Base-by-base conservation (phyloP, 208 protist species). In the Lotmaria passim region DNA sequence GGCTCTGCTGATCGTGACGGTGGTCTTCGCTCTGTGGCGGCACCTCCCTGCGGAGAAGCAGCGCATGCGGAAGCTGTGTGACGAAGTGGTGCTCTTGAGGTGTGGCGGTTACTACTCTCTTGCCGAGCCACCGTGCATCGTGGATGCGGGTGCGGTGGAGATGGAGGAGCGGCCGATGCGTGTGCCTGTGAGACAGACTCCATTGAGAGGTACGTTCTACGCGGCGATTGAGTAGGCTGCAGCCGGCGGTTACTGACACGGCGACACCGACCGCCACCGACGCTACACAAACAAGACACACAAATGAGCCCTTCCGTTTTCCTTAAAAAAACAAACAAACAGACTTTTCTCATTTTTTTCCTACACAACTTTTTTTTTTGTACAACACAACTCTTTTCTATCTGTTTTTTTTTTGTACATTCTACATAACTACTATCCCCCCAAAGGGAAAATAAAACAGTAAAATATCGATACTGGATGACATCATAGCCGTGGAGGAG, bases 91-190 rank as follows among this genome's bases (percentile, higher is more conserved):
- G 19, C 26, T 50, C 36, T 55, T 65, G 21, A 61, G 70, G 2
- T 60, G 70, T 28, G 70, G 70, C 5, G 70, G 70, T 1, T 70
- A 59, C 30, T 76, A 60, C 36, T 1, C 19, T 15, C 70, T 76
- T 11, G 70, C 43, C 11, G 51, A 53, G 23, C 46, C 44, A n/a
- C n/a, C 11, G 14, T 15, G 1, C 7, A 15, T 34, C 7, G 23
- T 24, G n/a, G n/a, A n/a, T n/a, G n/a, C 0, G 48, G 21, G 0
- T 23, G 34, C n/a, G 14, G 3, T 23, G n/a, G 59, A 67, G 23
- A 28, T 56, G 62, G 21, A 38, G 43, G 48, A 10, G 15, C 33
- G 23, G 1, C 24, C 26, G 3, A 14, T n/a, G 6, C 50, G 10
- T 21, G 8, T 14, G 17, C 17, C 7, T 4, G 36, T 26, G 31